Base-by-base conservation (phyloP, 495 filamentous ascomycete genomes). In the Cenococcum geophilum region DNA sequence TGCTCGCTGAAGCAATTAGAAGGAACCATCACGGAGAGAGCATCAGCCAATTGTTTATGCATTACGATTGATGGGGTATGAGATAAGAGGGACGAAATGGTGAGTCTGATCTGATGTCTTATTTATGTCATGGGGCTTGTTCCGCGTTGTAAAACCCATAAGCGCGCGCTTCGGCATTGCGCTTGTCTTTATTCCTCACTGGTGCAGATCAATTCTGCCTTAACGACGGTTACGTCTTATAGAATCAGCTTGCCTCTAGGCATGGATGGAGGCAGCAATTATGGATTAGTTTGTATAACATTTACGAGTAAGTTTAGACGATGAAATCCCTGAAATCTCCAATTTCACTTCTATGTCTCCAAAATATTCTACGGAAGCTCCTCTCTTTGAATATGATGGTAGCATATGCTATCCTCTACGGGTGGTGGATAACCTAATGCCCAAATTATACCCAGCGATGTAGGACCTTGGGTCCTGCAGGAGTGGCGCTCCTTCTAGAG, bases 1-100 rank as follows among this genome's bases (percentile, higher is more conserved):
- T 98, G 62, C 77, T 98, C 34, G 79, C 89, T 11, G 93, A 98
- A 75, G 92, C 92, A 50, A 97, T 98, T 66, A 79, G 93, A 70
- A 83, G 93, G 69, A 97, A 97, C 73, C 92, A 97, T 70, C 91
- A 96, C 73, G 93, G 86, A 66, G 81, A 84, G 78, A 83, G 80
- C 55, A 76, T 76, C 53, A 71, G 62, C 47, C 65, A 69, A 61
- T 68, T 83, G 74, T 74, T 69, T 73, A 68, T 71, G 54, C 70
- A 73, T 59, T 69, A 59, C 40, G 68, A 72, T 58, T 74, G 58
- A 43, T 23, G 22, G 11, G 20, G 22, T 48, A 50, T 9, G 20
- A 58, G 25, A 34, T 48, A 11, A 45, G 14, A 6, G 14, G 18
- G 21, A 53, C 21, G 49, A 2, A 1, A 53, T 49, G 56, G 25